phyloP scores from a whole-genome alignment of 495 filamentous ascomycete genomes.

The Bathelium albidoporum region DNA sequence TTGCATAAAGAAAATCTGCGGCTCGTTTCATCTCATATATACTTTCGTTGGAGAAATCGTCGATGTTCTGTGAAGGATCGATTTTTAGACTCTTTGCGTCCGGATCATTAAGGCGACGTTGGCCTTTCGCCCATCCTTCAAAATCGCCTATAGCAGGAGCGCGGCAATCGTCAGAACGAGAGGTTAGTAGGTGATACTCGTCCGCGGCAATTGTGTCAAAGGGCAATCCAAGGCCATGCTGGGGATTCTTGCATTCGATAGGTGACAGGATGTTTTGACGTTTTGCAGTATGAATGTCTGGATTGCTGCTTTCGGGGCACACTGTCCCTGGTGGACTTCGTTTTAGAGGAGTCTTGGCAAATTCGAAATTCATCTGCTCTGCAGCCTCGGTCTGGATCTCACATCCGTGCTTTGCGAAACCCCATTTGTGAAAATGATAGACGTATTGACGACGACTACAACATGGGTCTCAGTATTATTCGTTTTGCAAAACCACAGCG shows the following conservation, averaged over 20 bases:
- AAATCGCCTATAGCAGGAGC: neutral
- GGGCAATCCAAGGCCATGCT: neutral
- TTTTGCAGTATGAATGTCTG: neutral
- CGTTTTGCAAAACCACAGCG: neutral
- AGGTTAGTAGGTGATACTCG: neutral
- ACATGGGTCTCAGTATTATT: neutral
- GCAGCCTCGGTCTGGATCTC: neutral
- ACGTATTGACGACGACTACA: neutral
- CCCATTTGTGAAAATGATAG: neutral
- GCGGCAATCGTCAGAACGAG: neutral
- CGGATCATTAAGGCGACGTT: neutral
- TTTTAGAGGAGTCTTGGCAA: neutral
- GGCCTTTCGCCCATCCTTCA: neutral
- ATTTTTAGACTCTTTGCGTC: neutral
- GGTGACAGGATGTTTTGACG: neutral
- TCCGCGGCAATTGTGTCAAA: neutral
- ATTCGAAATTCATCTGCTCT: neutral
- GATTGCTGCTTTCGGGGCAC: neutral
- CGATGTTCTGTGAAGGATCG: neutral
- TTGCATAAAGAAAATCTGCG: neutral
- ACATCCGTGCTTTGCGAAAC: neutral
- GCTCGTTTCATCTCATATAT: neutral
- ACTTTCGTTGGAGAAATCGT: neutral
- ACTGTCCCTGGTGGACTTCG: neutral
- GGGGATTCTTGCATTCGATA: neutral